phyloP scores from a whole-genome alignment of 257 asterid genomes.

The Solanum sitiens region DNA sequence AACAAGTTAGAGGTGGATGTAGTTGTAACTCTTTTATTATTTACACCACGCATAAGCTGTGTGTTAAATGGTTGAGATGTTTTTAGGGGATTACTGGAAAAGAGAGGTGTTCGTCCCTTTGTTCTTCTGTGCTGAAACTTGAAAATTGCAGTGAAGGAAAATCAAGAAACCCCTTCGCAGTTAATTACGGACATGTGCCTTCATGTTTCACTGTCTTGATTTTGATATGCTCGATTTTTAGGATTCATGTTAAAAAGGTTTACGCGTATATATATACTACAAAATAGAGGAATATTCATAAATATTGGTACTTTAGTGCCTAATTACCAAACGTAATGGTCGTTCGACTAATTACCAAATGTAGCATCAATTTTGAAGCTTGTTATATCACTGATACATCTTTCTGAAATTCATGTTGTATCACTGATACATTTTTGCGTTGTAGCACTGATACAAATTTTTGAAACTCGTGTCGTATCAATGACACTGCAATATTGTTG shows the following conservation, averaged over 20 bases:
- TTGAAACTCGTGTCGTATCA: background rate
- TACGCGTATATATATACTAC: background rate
- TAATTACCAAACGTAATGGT: background rate
- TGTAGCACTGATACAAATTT: background rate
- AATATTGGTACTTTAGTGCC: background rate
- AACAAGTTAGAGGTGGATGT: background rate
- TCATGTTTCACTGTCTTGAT: background rate
- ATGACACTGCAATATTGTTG: background rate
- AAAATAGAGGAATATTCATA: background rate
- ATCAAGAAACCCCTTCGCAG: background rate
- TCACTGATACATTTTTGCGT: background rate
- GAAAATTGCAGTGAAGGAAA: background rate
- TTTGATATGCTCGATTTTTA: background rate
- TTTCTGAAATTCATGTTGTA: background rate
- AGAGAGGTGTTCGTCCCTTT: background rate
- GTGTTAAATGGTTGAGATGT: background rate
- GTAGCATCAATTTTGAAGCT: background rate
- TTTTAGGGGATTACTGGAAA: background rate
- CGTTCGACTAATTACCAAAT: background rate
- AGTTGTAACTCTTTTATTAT: background rate
- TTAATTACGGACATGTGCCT: background rate
- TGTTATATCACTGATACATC: background rate
- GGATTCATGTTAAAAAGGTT: background rate
- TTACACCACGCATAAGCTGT: background rate
- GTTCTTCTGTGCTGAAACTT: background rate